Percentiles rank a stretch among this genome's conserved stretches.
phyloP scores from a whole-genome alignment of 73 alveolate species.

The Tetrahymena borealis region DNA sequence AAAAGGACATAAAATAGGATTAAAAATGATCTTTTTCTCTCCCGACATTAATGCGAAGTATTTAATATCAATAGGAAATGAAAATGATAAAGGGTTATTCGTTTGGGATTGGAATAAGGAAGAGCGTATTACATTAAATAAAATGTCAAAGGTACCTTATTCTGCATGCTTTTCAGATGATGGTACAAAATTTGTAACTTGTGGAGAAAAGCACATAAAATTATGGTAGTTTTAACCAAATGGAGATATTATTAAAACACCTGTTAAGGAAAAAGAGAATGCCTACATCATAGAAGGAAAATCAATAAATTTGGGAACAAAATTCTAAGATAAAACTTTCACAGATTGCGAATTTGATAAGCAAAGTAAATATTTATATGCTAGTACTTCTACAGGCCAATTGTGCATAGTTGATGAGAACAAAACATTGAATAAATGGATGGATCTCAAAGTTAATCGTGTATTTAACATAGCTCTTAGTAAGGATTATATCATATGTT shows the following conservation, averaged over 20 bases:
- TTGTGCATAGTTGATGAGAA: constrained; percentile 66
- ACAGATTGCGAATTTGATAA: constrained; percentile 56
- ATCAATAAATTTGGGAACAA: constrained; percentile 50
- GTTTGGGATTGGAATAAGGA: constrained; percentile 73
- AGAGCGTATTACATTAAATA: constrained; percentile 54
- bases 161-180: constrained; percentile 50
- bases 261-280: constrained; percentile 31
- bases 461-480: constrained; percentile 62
- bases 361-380: constrained; percentile 53
- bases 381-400: constrained; percentile 78
- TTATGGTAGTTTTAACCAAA: constrained; percentile 65
- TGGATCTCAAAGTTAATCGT: constrained; percentile 79
- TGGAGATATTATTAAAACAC: constrained; percentile 52
- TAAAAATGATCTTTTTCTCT: constrained; percentile 74
- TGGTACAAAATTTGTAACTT: constrained; percentile 70
- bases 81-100: constrained; percentile 82
- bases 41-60: constrained; percentile 68
- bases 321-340: constrained; percentile 49
- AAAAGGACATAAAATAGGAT: constrained; percentile 89
- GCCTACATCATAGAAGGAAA: constrained; percentile 55
- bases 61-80: constrained; percentile 89
- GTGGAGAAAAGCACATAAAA: constrained; percentile 68
- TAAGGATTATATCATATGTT: constrained; percentile 70
- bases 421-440: constrained; percentile 82
- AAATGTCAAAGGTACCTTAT: constrained; percentile 56